phyloP scores from a whole-genome alignment of 2,329 filamentous ascomycete species.

The Alternaria atra region DNA sequence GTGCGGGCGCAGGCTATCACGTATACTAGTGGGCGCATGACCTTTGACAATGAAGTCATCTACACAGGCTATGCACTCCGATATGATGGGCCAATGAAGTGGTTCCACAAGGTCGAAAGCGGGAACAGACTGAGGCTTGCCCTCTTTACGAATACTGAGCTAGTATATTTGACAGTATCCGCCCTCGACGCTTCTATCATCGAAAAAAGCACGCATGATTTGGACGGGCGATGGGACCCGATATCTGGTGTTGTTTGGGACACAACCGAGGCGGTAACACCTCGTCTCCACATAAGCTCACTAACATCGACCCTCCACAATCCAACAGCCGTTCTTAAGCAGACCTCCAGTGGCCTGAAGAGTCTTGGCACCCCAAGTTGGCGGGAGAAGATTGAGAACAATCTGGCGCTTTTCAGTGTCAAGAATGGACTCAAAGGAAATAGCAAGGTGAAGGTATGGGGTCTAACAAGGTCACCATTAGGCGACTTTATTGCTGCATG shows the following conservation, averaged over 20 bases:
- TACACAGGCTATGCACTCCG: slow-evolving; percentile 34
- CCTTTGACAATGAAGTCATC: slow-evolving; percentile 33
- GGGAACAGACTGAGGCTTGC: slow-evolving; percentile 36
- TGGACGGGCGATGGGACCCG: slow-evolving; percentile 55
- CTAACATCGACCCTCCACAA: slow-evolving; percentile 47
- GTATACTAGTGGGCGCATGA: slow-evolving; percentile 23
- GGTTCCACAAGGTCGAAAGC: slow-evolving; percentile 31
- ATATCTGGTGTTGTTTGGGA: slow-evolving; percentile 50
- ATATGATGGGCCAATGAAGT: slow-evolving; percentile 41
- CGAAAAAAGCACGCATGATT: slow-evolving; percentile 36
- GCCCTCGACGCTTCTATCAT: slow-evolving; percentile 34
- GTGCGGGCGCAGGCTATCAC: slow-evolving; percentile 37
- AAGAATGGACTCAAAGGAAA: slow-evolving; percentile 61
- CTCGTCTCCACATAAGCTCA: slow-evolving; percentile 50
- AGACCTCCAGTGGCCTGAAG: slow-evolving; percentile 27
- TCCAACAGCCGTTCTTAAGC: slow-evolving; percentile 41
- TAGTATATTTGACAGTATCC: slow-evolving; percentile 39
- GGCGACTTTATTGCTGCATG: slow-evolving; percentile 60
- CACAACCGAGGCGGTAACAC: slow-evolving; percentile 19
- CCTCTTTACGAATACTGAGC: slow-evolving; percentile 41
- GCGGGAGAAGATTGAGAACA: slow-evolving; percentile 52
- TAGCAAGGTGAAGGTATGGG: slow-evolving; percentile 63
- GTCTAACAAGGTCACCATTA: slow-evolving; percentile 58
- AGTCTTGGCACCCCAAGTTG: slow-evolving; percentile 43
- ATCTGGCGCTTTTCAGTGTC: slow-evolving; percentile 56